Evolutionary conservation across 495 filamentous ascomycete genomes (phyloP).

Genomic region (Pyrenula aspistea): DNA sequence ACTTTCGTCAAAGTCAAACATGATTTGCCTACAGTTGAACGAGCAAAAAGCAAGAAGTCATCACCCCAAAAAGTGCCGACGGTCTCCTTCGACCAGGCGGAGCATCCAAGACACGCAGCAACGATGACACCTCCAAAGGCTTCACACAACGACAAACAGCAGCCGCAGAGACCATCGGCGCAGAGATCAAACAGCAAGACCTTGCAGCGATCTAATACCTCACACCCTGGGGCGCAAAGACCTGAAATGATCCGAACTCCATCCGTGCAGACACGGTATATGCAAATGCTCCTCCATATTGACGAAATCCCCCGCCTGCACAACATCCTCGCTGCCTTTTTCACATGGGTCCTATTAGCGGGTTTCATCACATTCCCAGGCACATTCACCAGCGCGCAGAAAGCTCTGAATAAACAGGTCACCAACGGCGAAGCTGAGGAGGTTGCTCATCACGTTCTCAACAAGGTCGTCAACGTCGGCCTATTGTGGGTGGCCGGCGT

Average conservation of each 20-base stretch:
- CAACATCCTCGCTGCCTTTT: constrained; percentile 18
- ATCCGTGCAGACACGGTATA: constrained; percentile 12
- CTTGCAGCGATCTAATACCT: background rate
- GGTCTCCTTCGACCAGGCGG: background rate
- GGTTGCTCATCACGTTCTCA: constrained; percentile 5
- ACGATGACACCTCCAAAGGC: background rate
- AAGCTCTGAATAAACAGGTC: constrained; percentile 7
- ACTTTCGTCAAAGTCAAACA: background rate
- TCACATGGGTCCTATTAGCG: constrained; percentile 21
- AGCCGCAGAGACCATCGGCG: background rate
- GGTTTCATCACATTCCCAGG: constrained; percentile 24
- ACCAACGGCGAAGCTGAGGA: constrained; percentile 2
- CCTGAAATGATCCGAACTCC: background rate
- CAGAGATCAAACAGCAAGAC: background rate
- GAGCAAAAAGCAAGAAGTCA: constrained; percentile 3
- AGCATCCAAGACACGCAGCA: background rate
- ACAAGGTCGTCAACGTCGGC: constrained; percentile 13
- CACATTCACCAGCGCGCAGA: constrained; percentile 21
- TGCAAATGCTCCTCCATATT: constrained; percentile 17
- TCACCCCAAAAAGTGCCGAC: background rate
- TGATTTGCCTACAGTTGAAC: constrained; percentile 1
- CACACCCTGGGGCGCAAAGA: background rate
- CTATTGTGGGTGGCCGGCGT: constrained; percentile 13
- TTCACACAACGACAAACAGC: background rate
- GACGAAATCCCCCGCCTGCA: constrained; percentile 14